Base-by-base conservation (phyloP, 78 protist genomes). In the Acrasis kona region DNA sequence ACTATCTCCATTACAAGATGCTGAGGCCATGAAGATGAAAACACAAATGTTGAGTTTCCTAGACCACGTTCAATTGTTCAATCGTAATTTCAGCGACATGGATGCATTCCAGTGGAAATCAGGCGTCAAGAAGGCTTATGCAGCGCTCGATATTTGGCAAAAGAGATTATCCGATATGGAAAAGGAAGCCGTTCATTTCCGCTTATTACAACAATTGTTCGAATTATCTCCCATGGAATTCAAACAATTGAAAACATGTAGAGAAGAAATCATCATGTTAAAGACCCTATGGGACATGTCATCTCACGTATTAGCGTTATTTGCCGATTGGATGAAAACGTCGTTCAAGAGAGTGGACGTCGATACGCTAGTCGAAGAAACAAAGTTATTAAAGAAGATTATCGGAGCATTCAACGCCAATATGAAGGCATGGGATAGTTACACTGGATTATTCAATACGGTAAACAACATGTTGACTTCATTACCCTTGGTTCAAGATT, bases 401-500 rank as follows among this genome's bases (percentile, higher is more conserved):
- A 38, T 74, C 32, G 41, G 78, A 28, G 0, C 5, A 8, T 34
- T 78, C 9, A 65, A 36, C 32, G 37, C 29, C 29, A 42, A 32
- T 8, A 3, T 5, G 19, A 36, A 65, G 6, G 68, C 31, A 6
- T 64, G 71, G 40, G 79, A 34, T 2, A 10, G 37, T 32, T 78
- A 32, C 82, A 72, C 5, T 2, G 82, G 82, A 12, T 68, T 78
- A 2, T 74, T 71, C 30, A 41, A 80, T 50, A 65, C 41, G 41
- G 81, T 65, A 39, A 32, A 41, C 70, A 3, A 85, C 50, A 70
- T 90, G 87, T 10, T 42, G 10, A 58, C 82, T 8, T 27, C 87
- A 29, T 84, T 93, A 32, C 93, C 92, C 19, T 70, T 89, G 30
- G 79, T 90, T 9, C 12, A 64, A 27, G 87, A 83, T 38, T 83